Percentiles rank a stretch among this genome's conserved stretches.
These are phyloP conservation scores for Rosa multiflora DNA, from an alignment of 306 rosid genomes.

Conservation along the genomic window DNA sequence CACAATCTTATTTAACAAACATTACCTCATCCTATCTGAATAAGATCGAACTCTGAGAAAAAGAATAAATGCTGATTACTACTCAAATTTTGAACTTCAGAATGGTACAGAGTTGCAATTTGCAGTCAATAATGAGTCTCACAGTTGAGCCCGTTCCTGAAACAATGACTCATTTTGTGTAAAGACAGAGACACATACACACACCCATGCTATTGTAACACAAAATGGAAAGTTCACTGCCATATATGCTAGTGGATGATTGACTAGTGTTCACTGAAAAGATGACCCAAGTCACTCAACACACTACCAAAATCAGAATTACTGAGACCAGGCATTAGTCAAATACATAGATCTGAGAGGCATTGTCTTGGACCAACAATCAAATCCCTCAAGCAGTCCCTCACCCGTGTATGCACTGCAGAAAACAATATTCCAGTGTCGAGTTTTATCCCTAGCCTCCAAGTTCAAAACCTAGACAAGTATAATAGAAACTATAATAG, in stretches of 20 bases:
- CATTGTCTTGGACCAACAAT: conserved; percentile 87
- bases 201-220: not conserved
- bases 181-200: not conserved
- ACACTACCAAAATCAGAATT: not conserved
- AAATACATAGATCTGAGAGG: conserved; percentile 76
- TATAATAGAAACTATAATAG: not conserved
- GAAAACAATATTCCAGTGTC: conserved; percentile 81
- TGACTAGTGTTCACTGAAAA: not conserved
- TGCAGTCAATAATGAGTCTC: not conserved
- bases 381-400: conserved; percentile 78
- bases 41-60: no score
- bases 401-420: conserved; percentile 80
- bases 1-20: no score
- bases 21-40: no score
- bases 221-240: not conserved
- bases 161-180: not conserved
- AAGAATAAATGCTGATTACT: no score
- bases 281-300: not conserved
- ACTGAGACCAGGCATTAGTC: conserved; percentile 9
- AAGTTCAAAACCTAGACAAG: conserved; percentile 62
- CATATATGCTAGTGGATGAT: not conserved
- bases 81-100: no score
- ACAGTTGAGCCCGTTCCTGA: not conserved
- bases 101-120: no score
- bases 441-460: conserved; percentile 66